phyloP scores from a whole-genome alignment of 2,329 filamentous ascomycete species.

The Sclerotinia trifoliorum region DNA sequence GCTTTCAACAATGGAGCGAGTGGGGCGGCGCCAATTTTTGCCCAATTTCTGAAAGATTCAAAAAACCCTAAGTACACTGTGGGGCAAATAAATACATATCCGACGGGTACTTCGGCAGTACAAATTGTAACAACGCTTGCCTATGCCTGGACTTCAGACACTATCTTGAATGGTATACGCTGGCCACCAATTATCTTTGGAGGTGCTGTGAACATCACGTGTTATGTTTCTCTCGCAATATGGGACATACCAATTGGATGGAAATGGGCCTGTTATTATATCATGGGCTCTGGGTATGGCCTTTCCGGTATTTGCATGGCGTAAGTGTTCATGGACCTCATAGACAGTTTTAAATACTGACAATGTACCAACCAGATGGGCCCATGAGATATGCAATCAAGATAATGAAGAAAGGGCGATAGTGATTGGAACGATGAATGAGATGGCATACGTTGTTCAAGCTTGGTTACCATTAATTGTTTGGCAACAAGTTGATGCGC shows the following conservation, averaged over 20 bases:
- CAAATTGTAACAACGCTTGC: slow-evolving; percentile 33
- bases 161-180: slow-evolving; percentile 31
- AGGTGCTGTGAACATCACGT: slow-evolving; percentile 34
- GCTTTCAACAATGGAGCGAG: slow-evolving; percentile 14
- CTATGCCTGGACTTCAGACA: slow-evolving; percentile 38
- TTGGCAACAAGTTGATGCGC: slow-evolving; percentile 64
- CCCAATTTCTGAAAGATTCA: slow-evolving; percentile 47
- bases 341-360: neutral
- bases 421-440: slow-evolving; percentile 65
- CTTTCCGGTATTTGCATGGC: slow-evolving; percentile 46
- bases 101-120: slow-evolving; percentile 35
- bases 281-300: slow-evolving; percentile 43
- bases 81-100: slow-evolving; percentile 39
- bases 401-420: slow-evolving; percentile 66
- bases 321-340: slow-evolving; percentile 35
- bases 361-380: slow-evolving; percentile 44
- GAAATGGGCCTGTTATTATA: slow-evolving; percentile 63
- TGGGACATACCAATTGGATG: slow-evolving; percentile 52
- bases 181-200: slow-evolving; percentile 52
- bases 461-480: slow-evolving; percentile 67
- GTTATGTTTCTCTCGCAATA: slow-evolving; percentile 41
- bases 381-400: slow-evolving; percentile 53
- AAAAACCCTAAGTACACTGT: slow-evolving; percentile 36
- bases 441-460: slow-evolving; percentile 67
- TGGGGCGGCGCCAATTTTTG: slow-evolving; percentile 39